phyloP scores from a whole-genome alignment of 306 rosid species.

The Dalbergia cultrata region DNA sequence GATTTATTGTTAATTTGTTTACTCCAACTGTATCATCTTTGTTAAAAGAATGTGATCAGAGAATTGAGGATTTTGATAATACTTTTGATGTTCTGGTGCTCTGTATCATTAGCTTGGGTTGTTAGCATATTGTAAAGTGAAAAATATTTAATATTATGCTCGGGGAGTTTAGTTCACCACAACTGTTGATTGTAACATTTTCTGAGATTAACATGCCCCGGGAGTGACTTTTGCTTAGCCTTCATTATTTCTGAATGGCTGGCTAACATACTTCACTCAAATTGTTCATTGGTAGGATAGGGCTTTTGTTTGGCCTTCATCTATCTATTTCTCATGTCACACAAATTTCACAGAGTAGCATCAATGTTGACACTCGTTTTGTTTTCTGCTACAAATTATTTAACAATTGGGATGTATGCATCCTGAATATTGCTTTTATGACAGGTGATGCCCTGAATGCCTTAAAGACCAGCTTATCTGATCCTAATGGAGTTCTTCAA shows the following conservation, averaged over 20 bases:
- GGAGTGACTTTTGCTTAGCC: neutral
- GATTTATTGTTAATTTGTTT: too few relatives aligned
- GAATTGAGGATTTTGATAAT: too few relatives aligned
- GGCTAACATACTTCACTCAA: too few relatives aligned
- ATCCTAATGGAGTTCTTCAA: constrained; percentile 64
- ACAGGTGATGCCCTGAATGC: constrained; percentile 76
- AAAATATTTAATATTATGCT: too few relatives aligned
- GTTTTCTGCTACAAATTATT: neutral
- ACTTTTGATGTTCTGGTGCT: too few relatives aligned
- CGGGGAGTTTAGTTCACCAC: too few relatives aligned
- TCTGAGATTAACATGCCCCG: neutral
- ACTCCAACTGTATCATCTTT: too few relatives aligned
- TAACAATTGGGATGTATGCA: constrained; percentile 57
- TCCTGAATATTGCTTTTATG: constrained; percentile 50
- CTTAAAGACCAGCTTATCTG: constrained; percentile 57
- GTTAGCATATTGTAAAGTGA: too few relatives aligned
- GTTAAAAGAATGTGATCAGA: too few relatives aligned
- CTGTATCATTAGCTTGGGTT: too few relatives aligned
- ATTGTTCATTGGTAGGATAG: too few relatives aligned
- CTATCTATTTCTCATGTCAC: too few relatives aligned
- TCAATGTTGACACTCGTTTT: constrained; percentile 4
- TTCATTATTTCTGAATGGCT: neutral
- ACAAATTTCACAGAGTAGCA: neutral
- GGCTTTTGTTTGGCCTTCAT: neutral
- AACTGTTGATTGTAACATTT: neutral